Base-by-base conservation (phyloP, 441 rosid species). In the Pelargonium myrrhifolium region DNA sequence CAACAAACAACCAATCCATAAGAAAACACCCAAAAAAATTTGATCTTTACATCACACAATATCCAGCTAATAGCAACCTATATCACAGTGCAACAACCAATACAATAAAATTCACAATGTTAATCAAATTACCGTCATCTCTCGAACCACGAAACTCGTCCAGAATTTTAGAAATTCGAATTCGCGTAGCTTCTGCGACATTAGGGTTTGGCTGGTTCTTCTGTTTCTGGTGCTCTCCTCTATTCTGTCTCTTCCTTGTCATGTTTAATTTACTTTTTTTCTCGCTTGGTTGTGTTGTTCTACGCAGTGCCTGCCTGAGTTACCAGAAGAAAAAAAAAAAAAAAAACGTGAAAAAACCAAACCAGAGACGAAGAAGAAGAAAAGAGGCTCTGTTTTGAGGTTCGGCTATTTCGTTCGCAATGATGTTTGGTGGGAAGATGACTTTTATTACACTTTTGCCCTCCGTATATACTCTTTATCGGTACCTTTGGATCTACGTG, bases 231-330 rank as follows among this genome's bases (percentile, higher is more conserved):
- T 64, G 40, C 1, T 73, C 77, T 60, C 70, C 74, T 47, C 68
- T 71, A 56, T 71, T 80, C 75, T 68, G 74, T 37, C 82, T 79
- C 83, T 84, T 86, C 80, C 67, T 84, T 31, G 77, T 83, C 90
- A 84, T 84, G 6, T 60, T 67, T 24, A 17, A 53, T 53, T n/a
- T 2, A 0, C 9, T 17, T 6, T 15, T 3, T 53, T 14, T 53
- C 59, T 53, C 22, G 59, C 59, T 53, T 53, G 39, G 39, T 35
- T 35, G 39, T 35, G 1, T 31, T 31, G 35, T 31, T 5, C 35
- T 31, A 6, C 35, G 35, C 35, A 31, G 35, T 35, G 39, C 39
- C 39, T 28, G 39, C 39, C 39, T 35, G 39, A 35, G 39, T 53
- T 18, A 21, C 58, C 15, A 4, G 6, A 15, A 17, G 7, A 5